Percentiles rank a stretch among this genome's conserved stretches.
phyloP scores from a whole-genome alignment of 768 basidiomycete species.

The Amanita inopinata region DNA sequence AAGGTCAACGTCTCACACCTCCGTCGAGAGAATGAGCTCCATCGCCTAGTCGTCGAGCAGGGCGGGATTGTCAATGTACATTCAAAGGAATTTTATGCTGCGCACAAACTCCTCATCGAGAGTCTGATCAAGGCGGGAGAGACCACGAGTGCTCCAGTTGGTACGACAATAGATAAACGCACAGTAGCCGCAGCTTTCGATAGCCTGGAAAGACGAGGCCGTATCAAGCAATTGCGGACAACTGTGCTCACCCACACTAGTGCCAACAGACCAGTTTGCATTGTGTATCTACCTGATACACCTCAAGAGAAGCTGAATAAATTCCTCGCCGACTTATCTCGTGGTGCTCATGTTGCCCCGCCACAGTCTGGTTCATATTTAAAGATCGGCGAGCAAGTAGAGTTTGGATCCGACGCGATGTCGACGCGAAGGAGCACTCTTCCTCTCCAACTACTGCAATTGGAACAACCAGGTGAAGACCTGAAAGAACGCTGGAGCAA shows the following conservation, averaged over 20 bases:
- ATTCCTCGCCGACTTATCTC: constrained; percentile 50
- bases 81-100: constrained; percentile 61
- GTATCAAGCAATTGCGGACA: constrained; percentile 64
- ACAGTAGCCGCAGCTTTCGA: constrained; percentile 54
- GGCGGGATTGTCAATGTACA: constrained; percentile 63
- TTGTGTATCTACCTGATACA: constrained; percentile 57
- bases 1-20: constrained; percentile 68
- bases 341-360: constrained; percentile 24
- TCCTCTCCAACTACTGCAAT: constrained; percentile 36
- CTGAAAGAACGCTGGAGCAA: constrained; percentile 35
- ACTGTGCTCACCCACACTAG: constrained; percentile 51
- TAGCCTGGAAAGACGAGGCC: constrained; percentile 52
- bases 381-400: constrained; percentile 42
- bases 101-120: constrained; percentile 55
- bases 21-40: constrained; percentile 73
- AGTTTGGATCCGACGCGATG: constrained; percentile 39
- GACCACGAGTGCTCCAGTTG: constrained; percentile 58
- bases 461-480: constrained; percentile 32
- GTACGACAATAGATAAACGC: constrained; percentile 64
- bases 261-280: constrained; percentile 42
- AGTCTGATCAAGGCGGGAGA: constrained; percentile 49
- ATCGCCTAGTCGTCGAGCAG: constrained; percentile 50
- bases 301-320: constrained; percentile 41
- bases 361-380: constrained; percentile 29
- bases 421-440: constrained; percentile 22